Evolutionary conservation across 768 basidiomycete species (phyloP).

Genomic region (Amanita molliuscula): DNA sequence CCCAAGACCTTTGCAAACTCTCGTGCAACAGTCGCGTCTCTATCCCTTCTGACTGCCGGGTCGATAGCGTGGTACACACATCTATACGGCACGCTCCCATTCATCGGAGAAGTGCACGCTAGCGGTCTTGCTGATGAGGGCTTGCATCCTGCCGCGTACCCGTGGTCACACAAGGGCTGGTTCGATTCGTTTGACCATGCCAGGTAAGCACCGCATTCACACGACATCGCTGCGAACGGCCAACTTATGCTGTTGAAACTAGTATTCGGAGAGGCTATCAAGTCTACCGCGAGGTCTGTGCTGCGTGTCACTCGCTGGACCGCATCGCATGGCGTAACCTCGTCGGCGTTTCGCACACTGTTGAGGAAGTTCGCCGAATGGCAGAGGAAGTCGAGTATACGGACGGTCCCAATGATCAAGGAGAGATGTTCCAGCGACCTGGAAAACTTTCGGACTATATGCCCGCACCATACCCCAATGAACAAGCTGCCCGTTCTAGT

Average conservation of each 20-base stretch:
- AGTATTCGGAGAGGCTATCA: conserved; percentile 94
- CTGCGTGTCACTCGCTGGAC: conserved; percentile 97
- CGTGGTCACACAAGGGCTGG: conserved; percentile 85
- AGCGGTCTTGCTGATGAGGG: conserved; percentile 91
- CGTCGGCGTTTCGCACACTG: conserved; percentile 96
- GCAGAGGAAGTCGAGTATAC: conserved; percentile 96
- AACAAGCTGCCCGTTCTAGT: conserved; percentile 90
- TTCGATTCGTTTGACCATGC: conserved; percentile 95
- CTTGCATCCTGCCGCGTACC: conserved; percentile 77
- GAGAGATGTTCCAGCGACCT: conserved; percentile 98
- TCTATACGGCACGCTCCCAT: conserved; percentile 83
- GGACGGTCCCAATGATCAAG: conserved; percentile 89
- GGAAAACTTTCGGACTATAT: conserved; percentile 98
- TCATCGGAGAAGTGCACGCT: conserved; percentile 87
- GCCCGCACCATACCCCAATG: conserved; percentile 92
- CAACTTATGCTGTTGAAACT: conserved; percentile 2
- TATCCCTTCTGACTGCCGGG: conserved; percentile 70
- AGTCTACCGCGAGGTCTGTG: conserved; percentile 98
- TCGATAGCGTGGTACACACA: conserved; percentile 96
- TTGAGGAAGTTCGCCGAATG: conserved; percentile 78
- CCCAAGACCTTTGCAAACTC: conserved; percentile 57
- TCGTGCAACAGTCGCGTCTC: conserved; percentile 64
- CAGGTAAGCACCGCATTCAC: conserved; percentile 44
- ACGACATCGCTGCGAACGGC: not conserved
- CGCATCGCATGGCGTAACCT: conserved; percentile 99